phyloP scores from a whole-genome alignment of 305 asterid species.

The Ilex paraguariensis region DNA sequence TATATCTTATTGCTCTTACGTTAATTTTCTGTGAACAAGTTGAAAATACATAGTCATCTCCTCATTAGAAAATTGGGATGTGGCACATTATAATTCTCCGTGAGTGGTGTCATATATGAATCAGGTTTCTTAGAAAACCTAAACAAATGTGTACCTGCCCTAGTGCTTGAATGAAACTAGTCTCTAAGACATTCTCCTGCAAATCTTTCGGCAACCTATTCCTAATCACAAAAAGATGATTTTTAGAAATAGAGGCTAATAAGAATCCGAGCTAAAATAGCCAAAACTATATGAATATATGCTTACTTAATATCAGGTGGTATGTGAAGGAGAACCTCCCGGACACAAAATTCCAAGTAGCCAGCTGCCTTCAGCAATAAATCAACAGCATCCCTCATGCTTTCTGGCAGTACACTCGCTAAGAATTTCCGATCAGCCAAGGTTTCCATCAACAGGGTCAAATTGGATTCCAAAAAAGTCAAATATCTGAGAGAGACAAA shows the following conservation, averaged over 20 bases:
- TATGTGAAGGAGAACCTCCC: constrained; percentile 36
- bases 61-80: no score
- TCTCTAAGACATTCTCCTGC: constrained; percentile 52
- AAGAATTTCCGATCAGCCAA: no score
- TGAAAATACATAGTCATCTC: not conserved
- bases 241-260: not conserved
- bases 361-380: constrained; percentile 73
- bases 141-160: constrained; percentile 43
- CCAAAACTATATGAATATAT: constrained; percentile 7
- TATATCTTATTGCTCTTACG: no score
- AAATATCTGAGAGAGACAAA: not conserved
- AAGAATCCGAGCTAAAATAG: not conserved
- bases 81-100: no score
- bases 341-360: constrained; percentile 54
- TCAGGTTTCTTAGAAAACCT: no score
- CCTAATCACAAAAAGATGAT: constrained; percentile 28
- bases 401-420: constrained; percentile 32
- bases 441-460: no score
- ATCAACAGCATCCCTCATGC: constrained; percentile 80
- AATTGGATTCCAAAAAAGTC: no score
- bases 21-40: no score
- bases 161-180: constrained; percentile 59
- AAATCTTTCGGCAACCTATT: constrained; percentile 50
- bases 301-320: constrained; percentile 52
- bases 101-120: no score